Percentiles rank a stretch among this genome's conserved stretches.
Evolutionary conservation across 108 stramenopile genomes (phyloP).

Genomic region (Fistulifera pelliculosa): DNA sequence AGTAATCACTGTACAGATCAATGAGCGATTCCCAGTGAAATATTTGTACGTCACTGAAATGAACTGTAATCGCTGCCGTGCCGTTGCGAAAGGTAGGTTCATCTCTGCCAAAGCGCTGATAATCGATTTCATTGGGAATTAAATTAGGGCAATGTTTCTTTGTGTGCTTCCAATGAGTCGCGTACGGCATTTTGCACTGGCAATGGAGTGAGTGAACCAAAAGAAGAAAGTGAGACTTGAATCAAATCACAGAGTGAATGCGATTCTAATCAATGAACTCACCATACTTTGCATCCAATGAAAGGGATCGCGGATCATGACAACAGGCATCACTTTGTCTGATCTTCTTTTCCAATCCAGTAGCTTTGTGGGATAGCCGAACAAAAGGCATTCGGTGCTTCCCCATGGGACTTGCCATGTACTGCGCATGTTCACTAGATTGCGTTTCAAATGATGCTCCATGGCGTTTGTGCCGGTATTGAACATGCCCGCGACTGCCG

Average conservation of each 20-base stretch:
- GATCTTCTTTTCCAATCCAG: constrained; percentile 1
- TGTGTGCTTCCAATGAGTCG: constrained; percentile 22
- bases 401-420: constrained; percentile 67
- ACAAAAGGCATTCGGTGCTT: constrained; percentile 56
- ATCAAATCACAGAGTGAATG: neutral
- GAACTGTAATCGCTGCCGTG: neutral
- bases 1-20: constrained; percentile 63
- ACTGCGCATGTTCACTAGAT: neutral
- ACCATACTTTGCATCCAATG: constrained; percentile 68
- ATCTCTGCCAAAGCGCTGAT: neutral
- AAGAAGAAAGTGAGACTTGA: neutral
- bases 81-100: neutral
- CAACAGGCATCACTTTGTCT: constrained; percentile 36
- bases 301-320: constrained; percentile 73
- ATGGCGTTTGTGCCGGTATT: constrained; percentile 85
- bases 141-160: constrained; percentile 49
- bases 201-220: neutral
- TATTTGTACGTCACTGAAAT: neutral
- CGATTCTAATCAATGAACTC: neutral
- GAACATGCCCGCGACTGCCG: constrained; percentile 59
- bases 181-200: constrained; percentile 4
- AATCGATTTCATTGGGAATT: constrained; percentile 5
- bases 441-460: constrained; percentile 1
- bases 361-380: constrained; percentile 9
- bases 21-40: constrained; percentile 30